A percentile compares a stretch with the other conserved stretches of the same genome.
Evolutionary conservation across 139 green algal species (phyloP).

Genomic region (Asterochloris erici): DNA sequence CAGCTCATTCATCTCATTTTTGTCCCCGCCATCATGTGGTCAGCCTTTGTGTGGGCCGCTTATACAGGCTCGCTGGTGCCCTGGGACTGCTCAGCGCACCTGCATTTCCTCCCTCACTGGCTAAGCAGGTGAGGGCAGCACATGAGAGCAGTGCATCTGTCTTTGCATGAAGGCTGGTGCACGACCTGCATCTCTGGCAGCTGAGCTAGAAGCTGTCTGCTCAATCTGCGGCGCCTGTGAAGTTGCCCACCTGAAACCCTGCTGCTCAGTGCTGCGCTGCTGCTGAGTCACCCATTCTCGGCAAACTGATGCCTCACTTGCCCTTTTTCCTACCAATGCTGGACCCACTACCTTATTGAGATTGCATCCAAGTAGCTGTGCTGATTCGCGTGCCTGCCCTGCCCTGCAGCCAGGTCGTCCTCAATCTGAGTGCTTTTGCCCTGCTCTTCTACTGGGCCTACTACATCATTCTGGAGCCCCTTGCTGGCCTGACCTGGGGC

Average conservation of each 20-base stretch:
- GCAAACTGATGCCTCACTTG: too few relatives aligned
- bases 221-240: background rate
- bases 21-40: constrained; percentile 73
- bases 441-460: constrained; percentile 38
- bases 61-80: constrained; percentile 29
- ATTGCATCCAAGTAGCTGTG: too few relatives aligned
- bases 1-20: constrained; percentile 83
- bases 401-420: too few relatives aligned
- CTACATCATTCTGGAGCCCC: constrained; percentile 64
- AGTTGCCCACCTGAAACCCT: background rate
- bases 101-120: constrained; percentile 14
- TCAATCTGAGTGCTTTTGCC: too few relatives aligned
- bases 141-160: too few relatives aligned
- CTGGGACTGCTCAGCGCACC: constrained; percentile 14
- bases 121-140: background rate
- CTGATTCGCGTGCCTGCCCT: too few relatives aligned
- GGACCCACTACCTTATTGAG: too few relatives aligned
- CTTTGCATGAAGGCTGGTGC: background rate
- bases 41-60: constrained; percentile 54
- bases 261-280: background rate
- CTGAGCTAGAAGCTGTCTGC: background rate
- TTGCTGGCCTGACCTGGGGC: constrained; percentile 71
- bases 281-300: constrained; percentile 6
- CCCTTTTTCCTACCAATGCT: too few relatives aligned
- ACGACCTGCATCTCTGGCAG: too few relatives aligned